phyloP scores from a whole-genome alignment of 2,329 filamentous ascomycete species.

The Leptographium lundbergii region DNA sequence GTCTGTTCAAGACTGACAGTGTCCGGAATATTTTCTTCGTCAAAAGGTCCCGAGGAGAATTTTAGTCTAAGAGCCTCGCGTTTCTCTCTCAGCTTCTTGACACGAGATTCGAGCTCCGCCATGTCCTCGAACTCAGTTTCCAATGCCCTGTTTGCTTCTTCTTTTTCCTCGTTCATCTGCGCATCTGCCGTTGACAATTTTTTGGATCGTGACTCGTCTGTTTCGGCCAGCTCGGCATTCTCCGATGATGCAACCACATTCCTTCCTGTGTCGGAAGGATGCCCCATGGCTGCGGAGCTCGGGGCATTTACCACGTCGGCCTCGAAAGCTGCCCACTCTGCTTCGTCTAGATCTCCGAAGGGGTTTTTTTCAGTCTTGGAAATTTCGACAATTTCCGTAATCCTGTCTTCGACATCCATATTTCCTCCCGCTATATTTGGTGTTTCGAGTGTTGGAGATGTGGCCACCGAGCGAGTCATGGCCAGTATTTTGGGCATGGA shows the following conservation, averaged over 20 bases:
- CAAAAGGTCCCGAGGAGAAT: conserved; percentile 12
- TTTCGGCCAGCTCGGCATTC: not conserved
- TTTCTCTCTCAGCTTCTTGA: conserved; percentile 55
- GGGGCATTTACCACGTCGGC: conserved; percentile 53
- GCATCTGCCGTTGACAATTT: not conserved
- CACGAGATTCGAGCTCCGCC: conserved; percentile 63
- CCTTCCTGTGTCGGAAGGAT: not conserved
- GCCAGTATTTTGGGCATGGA: not conserved
- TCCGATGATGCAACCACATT: not conserved
- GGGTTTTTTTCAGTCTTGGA: not conserved
- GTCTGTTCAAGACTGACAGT: conserved; percentile 26
- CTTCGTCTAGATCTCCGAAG: conserved; percentile 45
- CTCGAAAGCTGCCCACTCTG: conserved; percentile 80
- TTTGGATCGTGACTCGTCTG: not conserved
- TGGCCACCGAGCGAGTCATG: not conserved
- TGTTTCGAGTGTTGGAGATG: not conserved
- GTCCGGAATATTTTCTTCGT: conserved; percentile 19
- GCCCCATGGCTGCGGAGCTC: conserved; percentile 12
- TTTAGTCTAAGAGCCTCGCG: conserved; percentile 44
- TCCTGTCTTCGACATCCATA: not conserved
- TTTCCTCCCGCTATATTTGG: not conserved
- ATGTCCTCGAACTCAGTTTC: conserved; percentile 75
- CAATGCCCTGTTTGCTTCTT: conserved; percentile 61
- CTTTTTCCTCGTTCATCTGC: conserved; percentile 51
- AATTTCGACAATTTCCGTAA: not conserved